phyloP scores from a whole-genome alignment of 352 stramenopile genomes.

The Aphanomyces cochlioides region DNA sequence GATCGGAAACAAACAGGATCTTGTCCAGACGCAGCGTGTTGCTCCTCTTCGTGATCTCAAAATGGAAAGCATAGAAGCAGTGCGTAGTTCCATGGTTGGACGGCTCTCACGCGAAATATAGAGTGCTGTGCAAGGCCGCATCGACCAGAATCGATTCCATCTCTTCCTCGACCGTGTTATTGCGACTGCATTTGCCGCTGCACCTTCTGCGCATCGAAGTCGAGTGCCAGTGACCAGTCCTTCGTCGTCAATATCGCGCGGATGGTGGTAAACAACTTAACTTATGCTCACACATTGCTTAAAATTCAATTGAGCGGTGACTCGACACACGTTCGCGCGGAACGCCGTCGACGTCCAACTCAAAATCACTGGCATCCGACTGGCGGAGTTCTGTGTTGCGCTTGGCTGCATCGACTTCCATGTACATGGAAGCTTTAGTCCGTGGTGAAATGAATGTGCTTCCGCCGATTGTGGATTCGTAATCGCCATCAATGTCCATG shows the following conservation, averaged over 20 bases:
- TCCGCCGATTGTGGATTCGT: constrained; percentile 11
- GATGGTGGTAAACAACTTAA: constrained; percentile 36
- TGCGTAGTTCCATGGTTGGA: constrained; percentile 30
- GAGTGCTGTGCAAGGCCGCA: constrained; percentile 51
- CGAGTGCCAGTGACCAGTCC: not conserved
- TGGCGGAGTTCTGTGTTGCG: not conserved
- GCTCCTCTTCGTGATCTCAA: constrained; percentile 43
- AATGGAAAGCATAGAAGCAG: constrained; percentile 54
- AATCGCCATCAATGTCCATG: constrained; percentile 23
- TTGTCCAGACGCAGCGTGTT: constrained; percentile 41
- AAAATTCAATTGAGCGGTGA: constrained; percentile 60
- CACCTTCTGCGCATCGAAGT: not conserved
- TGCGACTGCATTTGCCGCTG: constrained; percentile 35
- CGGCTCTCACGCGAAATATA: constrained; percentile 28
- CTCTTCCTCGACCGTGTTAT: constrained; percentile 63
- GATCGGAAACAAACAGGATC: constrained; percentile 78
- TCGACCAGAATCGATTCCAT: constrained; percentile 54
- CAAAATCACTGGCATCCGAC: constrained; percentile 27
- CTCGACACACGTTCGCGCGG: constrained; percentile 32
- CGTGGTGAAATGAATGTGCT: constrained; percentile 17
- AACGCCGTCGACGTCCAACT: constrained; percentile 18
- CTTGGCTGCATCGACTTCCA: constrained; percentile 8
- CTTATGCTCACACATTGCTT: constrained; percentile 23
- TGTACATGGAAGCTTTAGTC: constrained; percentile 13
- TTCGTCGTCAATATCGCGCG: constrained; percentile 25